Percentiles rank a stretch among this genome's conserved stretches.
phyloP scores from a whole-genome alignment of 768 basidiomycete genomes.

The Leccinellum albellum region DNA sequence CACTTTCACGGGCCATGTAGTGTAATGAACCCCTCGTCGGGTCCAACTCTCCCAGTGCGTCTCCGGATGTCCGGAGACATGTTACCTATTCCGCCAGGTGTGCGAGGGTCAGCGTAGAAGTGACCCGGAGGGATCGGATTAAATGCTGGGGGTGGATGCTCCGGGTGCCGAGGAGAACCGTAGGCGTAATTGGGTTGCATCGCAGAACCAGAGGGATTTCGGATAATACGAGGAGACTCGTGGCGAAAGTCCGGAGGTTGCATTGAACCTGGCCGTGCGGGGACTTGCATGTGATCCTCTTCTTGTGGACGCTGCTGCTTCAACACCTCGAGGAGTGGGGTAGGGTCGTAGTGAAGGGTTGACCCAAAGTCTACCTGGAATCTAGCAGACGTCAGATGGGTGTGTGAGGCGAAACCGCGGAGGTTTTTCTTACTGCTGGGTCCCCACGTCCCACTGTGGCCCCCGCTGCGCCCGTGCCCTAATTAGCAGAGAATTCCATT shows the following conservation, averaged over 20 bases:
- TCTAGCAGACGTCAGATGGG: conserved; percentile 33
- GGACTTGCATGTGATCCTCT: conserved; percentile 23
- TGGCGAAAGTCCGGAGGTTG: conserved; percentile 33
- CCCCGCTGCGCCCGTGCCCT: conserved; percentile 79
- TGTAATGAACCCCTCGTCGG: conserved; percentile 33
- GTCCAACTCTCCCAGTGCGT: conserved; percentile 28
- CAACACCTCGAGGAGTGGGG: conserved; percentile 51
- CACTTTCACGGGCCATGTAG: conserved; percentile 24
- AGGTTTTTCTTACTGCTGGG: conserved; percentile 63
- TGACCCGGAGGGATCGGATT: conserved; percentile 37
- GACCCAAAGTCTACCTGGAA: conserved; percentile 76
- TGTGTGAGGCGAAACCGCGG: background rate
- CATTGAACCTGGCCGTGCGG: conserved; percentile 26
- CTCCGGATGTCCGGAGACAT: conserved; percentile 35
- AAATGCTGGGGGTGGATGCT: conserved; percentile 27
- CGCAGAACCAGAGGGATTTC: conserved; percentile 29
- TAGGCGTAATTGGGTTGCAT: conserved; percentile 29
- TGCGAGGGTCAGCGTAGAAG: conserved; percentile 37
- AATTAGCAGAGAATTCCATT: conserved; percentile 80
- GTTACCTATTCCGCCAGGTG: conserved; percentile 32
- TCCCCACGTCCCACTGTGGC: conserved; percentile 85
- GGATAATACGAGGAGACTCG: conserved; percentile 32
- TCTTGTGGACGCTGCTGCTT: conserved; percentile 34
- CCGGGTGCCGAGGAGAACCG: conserved; percentile 31
- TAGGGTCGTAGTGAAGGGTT: conserved; percentile 70